These are phyloP conservation scores for Hypoxylon sp. DNA, from an alignment of 2,329 filamentous ascomycete genomes.

Conservation along the genomic window DNA sequence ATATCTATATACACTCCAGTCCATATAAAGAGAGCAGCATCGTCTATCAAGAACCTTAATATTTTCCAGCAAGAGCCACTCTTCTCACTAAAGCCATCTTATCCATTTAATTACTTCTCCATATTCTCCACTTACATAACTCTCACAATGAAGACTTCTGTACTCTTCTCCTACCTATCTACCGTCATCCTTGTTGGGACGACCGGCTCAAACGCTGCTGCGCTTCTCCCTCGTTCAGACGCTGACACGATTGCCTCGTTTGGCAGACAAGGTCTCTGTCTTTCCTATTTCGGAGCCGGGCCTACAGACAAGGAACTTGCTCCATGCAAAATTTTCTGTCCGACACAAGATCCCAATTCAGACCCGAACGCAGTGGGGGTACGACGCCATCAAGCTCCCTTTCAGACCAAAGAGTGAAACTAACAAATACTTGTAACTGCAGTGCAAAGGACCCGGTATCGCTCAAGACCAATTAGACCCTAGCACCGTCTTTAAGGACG, in stretches of 20 bases:
- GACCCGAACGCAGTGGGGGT: conserved; percentile 41
- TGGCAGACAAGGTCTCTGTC: conserved; percentile 39
- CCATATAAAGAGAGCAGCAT: neutral
- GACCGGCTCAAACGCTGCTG: conserved; percentile 9
- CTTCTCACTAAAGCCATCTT: neutral
- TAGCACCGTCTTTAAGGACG: conserved; percentile 33
- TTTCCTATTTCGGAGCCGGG: conserved; percentile 38
- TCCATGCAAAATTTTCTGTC: conserved; percentile 37
- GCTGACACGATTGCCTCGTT: conserved; percentile 42
- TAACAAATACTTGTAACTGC: conserved; percentile 9
- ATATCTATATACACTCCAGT: neutral
- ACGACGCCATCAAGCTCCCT: conserved; percentile 1
- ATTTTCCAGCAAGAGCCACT: neutral
- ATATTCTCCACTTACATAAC: neutral
- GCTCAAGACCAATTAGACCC: conserved; percentile 31
- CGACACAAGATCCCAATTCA: conserved; percentile 27
- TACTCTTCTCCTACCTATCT: conserved; percentile 23
- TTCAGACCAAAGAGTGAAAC: neutral
- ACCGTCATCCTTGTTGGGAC: conserved; percentile 18
- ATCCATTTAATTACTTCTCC: neutral
- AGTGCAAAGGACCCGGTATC: conserved; percentile 36
- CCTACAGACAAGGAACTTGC: conserved; percentile 37
- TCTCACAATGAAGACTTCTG: conserved; percentile 26
- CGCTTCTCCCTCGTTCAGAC: conserved; percentile 34
- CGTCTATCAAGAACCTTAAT: neutral